phyloP scores from a whole-genome alignment of 2,329 filamentous ascomycete genomes.

The Stachybotrys chlorohalonatus region DNA sequence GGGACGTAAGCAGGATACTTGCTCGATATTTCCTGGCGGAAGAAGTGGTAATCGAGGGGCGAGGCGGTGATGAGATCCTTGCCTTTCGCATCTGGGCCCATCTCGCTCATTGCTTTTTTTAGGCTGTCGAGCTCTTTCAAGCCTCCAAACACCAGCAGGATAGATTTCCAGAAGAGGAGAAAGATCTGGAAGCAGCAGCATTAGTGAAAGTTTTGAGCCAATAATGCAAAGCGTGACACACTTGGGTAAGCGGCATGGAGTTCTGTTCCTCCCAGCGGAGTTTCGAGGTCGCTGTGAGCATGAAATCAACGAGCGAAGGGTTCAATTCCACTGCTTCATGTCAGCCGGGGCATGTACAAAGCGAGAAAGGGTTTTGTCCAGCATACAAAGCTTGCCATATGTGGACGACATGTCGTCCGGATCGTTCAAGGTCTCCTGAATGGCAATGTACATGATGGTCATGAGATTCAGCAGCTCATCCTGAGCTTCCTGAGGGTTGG shows the following conservation, averaged over 20 bases:
- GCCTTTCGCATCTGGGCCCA: slow-evolving; percentile 47
- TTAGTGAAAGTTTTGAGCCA: background rate
- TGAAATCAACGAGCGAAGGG: slow-evolving; percentile 61
- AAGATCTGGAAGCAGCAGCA: slow-evolving; percentile 47
- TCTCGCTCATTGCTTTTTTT: slow-evolving; percentile 63
- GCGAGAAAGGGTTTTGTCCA: background rate
- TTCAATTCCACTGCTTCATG: slow-evolving; percentile 41
- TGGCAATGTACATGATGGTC: slow-evolving; percentile 52
- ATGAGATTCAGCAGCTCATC: slow-evolving; percentile 55
- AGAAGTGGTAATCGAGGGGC: slow-evolving; percentile 90
- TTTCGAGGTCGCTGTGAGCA: slow-evolving; percentile 60
- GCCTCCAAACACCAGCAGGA: slow-evolving; percentile 79
- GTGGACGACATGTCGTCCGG: slow-evolving; percentile 37
- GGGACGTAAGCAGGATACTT: slow-evolving; percentile 97
- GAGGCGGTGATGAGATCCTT: slow-evolving; percentile 85
- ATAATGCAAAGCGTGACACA: slow-evolving; percentile 22
- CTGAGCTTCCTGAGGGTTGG: slow-evolving; percentile 40
- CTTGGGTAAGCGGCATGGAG: slow-evolving; percentile 51
- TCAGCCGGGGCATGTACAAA: slow-evolving; percentile 4
- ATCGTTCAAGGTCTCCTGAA: slow-evolving; percentile 48
- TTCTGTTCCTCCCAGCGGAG: slow-evolving; percentile 65
- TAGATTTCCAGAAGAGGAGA: slow-evolving; percentile 83
- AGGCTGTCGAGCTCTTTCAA: slow-evolving; percentile 61
- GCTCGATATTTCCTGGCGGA: slow-evolving; percentile 91
- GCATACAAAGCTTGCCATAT: slow-evolving; percentile 42